Percentiles rank a stretch among this genome's conserved stretches.
These are phyloP conservation scores for Leucocoprinus birnbaumii DNA, from an alignment of 768 basidiomycete species.

Conservation along the genomic window DNA sequence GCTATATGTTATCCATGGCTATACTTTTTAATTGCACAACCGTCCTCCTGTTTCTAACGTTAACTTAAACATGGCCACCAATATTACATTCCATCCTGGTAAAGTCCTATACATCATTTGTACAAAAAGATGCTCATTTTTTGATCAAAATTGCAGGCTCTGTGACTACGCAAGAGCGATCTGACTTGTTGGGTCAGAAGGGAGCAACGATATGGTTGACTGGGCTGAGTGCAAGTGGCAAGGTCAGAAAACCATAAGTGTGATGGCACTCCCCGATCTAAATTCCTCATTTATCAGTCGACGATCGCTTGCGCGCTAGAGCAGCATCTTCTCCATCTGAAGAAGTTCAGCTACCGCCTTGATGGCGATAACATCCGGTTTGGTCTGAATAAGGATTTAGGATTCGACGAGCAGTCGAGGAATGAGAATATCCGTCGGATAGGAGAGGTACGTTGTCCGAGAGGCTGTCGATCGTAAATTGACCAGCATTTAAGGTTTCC, in stretches of 20 bases:
- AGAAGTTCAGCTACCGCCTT: conserved; percentile 85
- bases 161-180: conserved; percentile 66
- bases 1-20: background rate
- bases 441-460: conserved; percentile 66
- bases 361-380: conserved; percentile 97
- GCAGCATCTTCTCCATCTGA: conserved; percentile 86
- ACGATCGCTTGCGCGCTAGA: conserved; percentile 97
- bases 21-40: background rate
- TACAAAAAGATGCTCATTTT: background rate
- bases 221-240: conserved; percentile 92
- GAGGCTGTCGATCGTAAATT: background rate
- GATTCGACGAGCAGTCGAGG: conserved; percentile 88
- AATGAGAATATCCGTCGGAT: conserved; percentile 97
- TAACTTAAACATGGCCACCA: conserved; percentile 35
- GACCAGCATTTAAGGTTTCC: conserved; percentile 64
- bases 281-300: conserved; percentile 48
- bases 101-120: conserved; percentile 8
- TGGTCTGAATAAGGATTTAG: conserved; percentile 95
- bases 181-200: conserved; percentile 65
- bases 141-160: conserved; percentile 48
- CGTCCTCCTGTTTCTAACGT: background rate
- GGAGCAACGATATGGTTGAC: conserved; percentile 97
- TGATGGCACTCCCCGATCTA: background rate
- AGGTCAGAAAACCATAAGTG: conserved; percentile 45
- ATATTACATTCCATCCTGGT: conserved; percentile 75